Percentiles rank a stretch among this genome's conserved stretches.
phyloP scores from a whole-genome alignment of 2,329 filamentous ascomycete species.

The Fusarium sp. region DNA sequence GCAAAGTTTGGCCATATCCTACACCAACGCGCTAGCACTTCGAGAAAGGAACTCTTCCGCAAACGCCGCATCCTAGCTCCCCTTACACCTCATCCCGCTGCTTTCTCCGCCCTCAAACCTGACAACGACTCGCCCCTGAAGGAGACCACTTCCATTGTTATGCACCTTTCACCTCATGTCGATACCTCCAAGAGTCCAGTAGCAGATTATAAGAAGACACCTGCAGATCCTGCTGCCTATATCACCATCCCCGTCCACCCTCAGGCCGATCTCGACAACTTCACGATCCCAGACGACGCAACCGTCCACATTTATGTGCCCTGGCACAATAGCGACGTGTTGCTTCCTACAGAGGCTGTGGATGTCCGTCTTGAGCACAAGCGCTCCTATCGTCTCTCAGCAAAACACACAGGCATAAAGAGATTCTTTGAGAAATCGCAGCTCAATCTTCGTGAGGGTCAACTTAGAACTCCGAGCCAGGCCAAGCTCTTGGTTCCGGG shows the following conservation, averaged over 20 bases:
- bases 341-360: slow-evolving; percentile 57
- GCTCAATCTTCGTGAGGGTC: slow-evolving; percentile 56
- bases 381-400: slow-evolving; percentile 51
- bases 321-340: slow-evolving; percentile 51
- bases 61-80: slow-evolving; percentile 55
- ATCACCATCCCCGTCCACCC: slow-evolving; percentile 46
- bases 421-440: slow-evolving; percentile 56
- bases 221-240: slow-evolving; percentile 38
- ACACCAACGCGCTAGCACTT: slow-evolving; percentile 38
- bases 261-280: slow-evolving; percentile 41
- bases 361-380: slow-evolving; percentile 57
- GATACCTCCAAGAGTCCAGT: slow-evolving; percentile 16
- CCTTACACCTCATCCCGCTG: slow-evolving; percentile 57
- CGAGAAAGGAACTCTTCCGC: neutral
- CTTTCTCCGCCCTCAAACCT: slow-evolving; percentile 51
- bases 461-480: slow-evolving; percentile 52
- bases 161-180: slow-evolving; percentile 55
- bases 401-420: slow-evolving; percentile 48
- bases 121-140: slow-evolving; percentile 41
- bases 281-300: slow-evolving; percentile 43
- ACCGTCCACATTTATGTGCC: slow-evolving; percentile 46
- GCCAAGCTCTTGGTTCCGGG: slow-evolving; percentile 23
- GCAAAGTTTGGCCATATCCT: slow-evolving; percentile 64
- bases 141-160: slow-evolving; percentile 50
- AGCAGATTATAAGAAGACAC: neutral